These are phyloP conservation scores for Exophiala aquamarina DNA, from an alignment of 2,329 filamentous ascomycete genomes.

Conservation along the genomic window DNA sequence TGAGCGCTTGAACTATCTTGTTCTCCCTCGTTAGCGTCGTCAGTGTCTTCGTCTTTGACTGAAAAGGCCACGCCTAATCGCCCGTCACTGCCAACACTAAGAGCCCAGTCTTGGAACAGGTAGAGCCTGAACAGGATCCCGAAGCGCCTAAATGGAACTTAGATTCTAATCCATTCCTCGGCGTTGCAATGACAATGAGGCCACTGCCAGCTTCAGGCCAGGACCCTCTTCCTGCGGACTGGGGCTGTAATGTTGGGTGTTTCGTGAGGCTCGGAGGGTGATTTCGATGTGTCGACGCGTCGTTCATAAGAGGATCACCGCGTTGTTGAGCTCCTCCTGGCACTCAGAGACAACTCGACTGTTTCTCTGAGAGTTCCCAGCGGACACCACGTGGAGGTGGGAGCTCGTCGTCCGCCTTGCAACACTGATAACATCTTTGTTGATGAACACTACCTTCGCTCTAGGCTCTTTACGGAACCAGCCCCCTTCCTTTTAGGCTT, in stretches of 20 bases:
- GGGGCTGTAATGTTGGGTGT: conserved; percentile 1
- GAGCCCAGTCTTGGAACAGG: not conserved
- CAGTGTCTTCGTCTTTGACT: too few species aligned
- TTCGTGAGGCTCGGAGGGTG: not conserved
- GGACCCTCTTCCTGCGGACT: not conserved
- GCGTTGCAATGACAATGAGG: not conserved
- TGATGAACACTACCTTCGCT: too few species aligned
- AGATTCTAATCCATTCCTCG: too few species aligned
- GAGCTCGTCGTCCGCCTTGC: not conserved
- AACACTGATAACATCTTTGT: too few species aligned
- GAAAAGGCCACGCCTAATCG: not conserved
- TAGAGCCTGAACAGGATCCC: not conserved
- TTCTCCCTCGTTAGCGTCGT: too few species aligned
- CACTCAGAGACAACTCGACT: not conserved
- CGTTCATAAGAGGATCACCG: conserved; percentile 1
- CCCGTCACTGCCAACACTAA: not conserved
- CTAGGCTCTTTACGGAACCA: too few species aligned
- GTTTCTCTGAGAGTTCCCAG: conserved; percentile 1
- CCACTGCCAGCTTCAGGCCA: too few species aligned
- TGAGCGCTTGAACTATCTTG: too few species aligned
- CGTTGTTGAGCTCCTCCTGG: conserved; percentile 1
- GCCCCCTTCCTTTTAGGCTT: too few species aligned
- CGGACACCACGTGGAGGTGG: conserved; percentile 1
- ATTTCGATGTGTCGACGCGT: not conserved
- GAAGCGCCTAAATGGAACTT: not conserved